A percentile compares a stretch with the other conserved stretches of the same genome.
phyloP scores from a whole-genome alignment of 192 early-diverging fungal genomes.

The Globomyces pollinis-pini region DNA sequence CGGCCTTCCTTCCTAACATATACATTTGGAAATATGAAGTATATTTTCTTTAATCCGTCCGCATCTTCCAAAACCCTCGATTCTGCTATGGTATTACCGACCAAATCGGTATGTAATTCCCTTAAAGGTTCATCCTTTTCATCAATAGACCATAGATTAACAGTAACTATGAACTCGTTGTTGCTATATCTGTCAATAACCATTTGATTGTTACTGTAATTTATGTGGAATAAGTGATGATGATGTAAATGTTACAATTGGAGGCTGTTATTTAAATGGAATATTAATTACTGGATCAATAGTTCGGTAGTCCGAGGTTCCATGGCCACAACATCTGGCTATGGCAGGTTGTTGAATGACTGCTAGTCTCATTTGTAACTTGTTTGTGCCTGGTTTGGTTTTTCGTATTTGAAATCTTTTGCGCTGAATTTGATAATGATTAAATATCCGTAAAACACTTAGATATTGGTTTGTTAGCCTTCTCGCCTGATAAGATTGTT shows the following conservation, averaged over 20 bases:
- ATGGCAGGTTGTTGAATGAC: background rate
- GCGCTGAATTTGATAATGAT: too few species aligned
- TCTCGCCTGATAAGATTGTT: too few species aligned
- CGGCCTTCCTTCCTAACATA: background rate
- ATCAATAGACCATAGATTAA: background rate
- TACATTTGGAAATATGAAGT: background rate
- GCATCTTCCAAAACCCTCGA: background rate
- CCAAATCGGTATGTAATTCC: background rate
- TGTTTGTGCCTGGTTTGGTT: too few species aligned
- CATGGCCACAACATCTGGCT: conserved; percentile 1
- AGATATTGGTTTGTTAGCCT: too few species aligned
- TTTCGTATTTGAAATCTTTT: too few species aligned
- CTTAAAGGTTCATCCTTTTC: background rate
- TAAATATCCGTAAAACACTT: too few species aligned
- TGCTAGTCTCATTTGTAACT: too few species aligned
- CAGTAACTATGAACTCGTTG: background rate
- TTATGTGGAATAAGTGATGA: too few species aligned
- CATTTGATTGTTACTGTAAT: too few species aligned
- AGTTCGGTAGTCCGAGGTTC: background rate
- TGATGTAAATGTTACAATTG: background rate
- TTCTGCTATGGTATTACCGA: background rate
- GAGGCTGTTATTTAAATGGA: background rate
- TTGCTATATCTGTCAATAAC: too few species aligned
- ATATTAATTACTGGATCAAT: conserved; percentile 1
- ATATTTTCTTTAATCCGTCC: background rate